Evolutionary conservation across 257 asterid species (phyloP).

Genomic region (Eustoma russellianum): DNA sequence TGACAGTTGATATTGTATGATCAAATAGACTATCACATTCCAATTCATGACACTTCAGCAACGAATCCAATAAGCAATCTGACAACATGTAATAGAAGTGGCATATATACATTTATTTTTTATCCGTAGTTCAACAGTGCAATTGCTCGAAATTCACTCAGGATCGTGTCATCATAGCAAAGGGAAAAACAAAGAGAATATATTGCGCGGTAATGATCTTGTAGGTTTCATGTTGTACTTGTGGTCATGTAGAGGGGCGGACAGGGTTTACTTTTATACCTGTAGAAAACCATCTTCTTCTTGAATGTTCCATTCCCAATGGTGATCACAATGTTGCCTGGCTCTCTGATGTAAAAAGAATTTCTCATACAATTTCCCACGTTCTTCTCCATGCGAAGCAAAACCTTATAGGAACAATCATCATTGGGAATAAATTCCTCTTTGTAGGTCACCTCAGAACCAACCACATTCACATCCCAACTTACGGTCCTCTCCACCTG

Average conservation of each 20-base stretch:
- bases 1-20: no score
- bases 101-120: no score
- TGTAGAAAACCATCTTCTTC: conserved; percentile 59
- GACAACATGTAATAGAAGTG: no score
- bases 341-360: conserved; percentile 67
- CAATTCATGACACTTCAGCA: no score
- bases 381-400: conserved; percentile 58
- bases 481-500: conserved; percentile 55
- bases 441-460: conserved; percentile 52
- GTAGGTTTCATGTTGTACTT: conserved; percentile 9
- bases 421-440: conserved; percentile 82
- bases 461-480: conserved; percentile 71
- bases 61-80: no score
- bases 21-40: no score
- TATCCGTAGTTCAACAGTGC: no score
- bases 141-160: background rate
- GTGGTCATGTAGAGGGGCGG: conserved; percentile 40
- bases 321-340: conserved; percentile 59
- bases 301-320: conserved; percentile 45
- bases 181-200: background rate
- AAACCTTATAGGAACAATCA: conserved; percentile 70
- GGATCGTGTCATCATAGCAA: background rate
- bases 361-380: conserved; percentile 41
- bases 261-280: conserved; percentile 52
- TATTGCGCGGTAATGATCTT: no score